A percentile compares a stretch with the other conserved stretches of the same genome.
These are phyloP conservation scores for Tolypocladium cylindrosporum DNA, from an alignment of 2,329 filamentous ascomycete genomes.

Conservation along the genomic window DNA sequence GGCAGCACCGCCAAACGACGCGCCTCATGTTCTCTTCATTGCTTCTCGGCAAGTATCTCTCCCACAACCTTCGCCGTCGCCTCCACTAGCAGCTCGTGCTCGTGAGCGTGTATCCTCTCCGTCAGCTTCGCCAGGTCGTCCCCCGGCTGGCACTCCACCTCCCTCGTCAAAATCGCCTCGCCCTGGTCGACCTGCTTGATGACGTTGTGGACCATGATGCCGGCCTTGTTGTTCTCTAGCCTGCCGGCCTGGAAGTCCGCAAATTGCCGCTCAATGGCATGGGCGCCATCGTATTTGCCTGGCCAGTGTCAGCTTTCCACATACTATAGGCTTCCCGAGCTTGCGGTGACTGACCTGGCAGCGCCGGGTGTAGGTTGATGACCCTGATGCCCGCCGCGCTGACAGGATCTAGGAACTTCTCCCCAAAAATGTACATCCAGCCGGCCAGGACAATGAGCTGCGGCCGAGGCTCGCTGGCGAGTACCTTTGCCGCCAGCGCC, in stretches of 20 bases:
- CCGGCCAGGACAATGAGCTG: conserved; percentile 73
- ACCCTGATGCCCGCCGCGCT: conserved; percentile 51
- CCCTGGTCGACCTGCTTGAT: conserved; percentile 73
- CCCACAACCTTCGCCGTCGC: conserved; percentile 46
- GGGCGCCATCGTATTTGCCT: conserved; percentile 66
- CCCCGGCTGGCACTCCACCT: conserved; percentile 47
- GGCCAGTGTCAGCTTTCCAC: conserved; percentile 10
- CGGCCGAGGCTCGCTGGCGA: conserved; percentile 44
- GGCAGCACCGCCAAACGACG: neutral
- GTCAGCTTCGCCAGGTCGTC: conserved; percentile 58
- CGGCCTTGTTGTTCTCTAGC: conserved; percentile 52
- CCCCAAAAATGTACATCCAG: conserved; percentile 77
- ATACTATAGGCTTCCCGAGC: neutral
- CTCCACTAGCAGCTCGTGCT: conserved; percentile 72
- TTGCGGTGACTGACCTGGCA: conserved; percentile 42
- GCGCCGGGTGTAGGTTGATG: conserved; percentile 74
- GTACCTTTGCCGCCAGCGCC: conserved; percentile 59
- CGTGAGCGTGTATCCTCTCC: conserved; percentile 62
- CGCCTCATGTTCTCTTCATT: neutral
- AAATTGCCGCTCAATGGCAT: conserved; percentile 71
- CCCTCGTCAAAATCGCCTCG: conserved; percentile 43
- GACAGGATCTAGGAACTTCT: conserved; percentile 60
- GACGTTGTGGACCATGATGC: conserved; percentile 86
- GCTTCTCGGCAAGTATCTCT: conserved; percentile 21
- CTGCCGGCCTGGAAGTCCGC: conserved; percentile 56